These are phyloP conservation scores for Paramecium caudatum DNA, from an alignment of 73 alveolate species.

Conservation along the genomic window DNA sequence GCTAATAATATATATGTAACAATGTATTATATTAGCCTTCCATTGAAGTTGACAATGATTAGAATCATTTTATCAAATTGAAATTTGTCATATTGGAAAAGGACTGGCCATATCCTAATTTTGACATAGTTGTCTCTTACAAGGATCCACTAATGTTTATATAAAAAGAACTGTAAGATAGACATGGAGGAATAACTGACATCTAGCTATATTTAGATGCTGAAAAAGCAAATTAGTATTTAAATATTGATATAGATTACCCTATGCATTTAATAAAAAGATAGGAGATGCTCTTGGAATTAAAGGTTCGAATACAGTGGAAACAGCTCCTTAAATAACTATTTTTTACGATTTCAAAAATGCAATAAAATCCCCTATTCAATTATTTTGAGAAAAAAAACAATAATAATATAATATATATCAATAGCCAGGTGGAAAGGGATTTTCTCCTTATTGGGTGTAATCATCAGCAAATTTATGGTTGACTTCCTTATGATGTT, in stretches of 20 bases:
- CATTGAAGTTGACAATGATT: conserved; percentile 12
- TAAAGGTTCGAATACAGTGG: not conserved
- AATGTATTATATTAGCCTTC: conserved; percentile 16
- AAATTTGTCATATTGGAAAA: conserved; percentile 51
- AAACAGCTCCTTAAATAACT: conserved; percentile 38
- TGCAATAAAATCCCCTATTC: not conserved
- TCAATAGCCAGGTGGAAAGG: conserved; percentile 78
- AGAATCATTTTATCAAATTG: conserved; percentile 3
- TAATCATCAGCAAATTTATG: conserved; percentile 76
- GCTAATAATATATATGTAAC: conserved; percentile 39
- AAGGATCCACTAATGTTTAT: conserved; percentile 50
- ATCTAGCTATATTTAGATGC: conserved; percentile 53
- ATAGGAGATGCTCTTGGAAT: conserved; percentile 23
- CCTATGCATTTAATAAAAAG: not conserved
- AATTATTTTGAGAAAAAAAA: conserved; percentile 32
- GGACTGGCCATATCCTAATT: conserved; percentile 67
- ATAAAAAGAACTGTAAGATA: conserved; percentile 21
- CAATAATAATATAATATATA: not conserved
- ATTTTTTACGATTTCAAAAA: conserved; percentile 58
- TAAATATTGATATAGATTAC: not conserved
- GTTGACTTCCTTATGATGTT: conserved; percentile 75
- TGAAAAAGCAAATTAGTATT: conserved; percentile 47
- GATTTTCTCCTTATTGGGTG: conserved; percentile 67
- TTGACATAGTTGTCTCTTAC: not conserved
- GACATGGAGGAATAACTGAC: conserved; percentile 69